phyloP scores from a whole-genome alignment of 352 stramenopile genomes.

The Pseudoperonospora humuli region DNA sequence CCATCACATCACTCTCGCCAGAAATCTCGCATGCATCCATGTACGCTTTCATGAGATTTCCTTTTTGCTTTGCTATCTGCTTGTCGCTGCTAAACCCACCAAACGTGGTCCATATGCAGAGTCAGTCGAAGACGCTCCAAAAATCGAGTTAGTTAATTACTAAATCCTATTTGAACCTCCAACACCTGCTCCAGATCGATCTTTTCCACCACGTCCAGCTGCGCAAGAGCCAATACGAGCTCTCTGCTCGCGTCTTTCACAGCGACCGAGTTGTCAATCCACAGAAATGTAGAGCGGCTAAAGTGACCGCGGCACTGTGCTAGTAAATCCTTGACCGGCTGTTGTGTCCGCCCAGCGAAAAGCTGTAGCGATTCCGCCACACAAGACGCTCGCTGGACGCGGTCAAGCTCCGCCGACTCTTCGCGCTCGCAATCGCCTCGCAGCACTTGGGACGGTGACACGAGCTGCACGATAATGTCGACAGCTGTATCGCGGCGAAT shows the following conservation, averaged over 20 bases:
- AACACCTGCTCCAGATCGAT: conserved; percentile 46
- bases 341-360: conserved; percentile 40
- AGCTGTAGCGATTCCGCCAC: conserved; percentile 41
- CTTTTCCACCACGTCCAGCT: conserved; percentile 33
- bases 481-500: conserved; percentile 24
- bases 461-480: conserved; percentile 52
- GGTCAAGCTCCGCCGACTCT: conserved; percentile 13
- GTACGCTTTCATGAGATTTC: neutral
- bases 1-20: too few relatives aligned
- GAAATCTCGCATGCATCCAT: too few relatives aligned
- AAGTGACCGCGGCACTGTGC: conserved; percentile 21
- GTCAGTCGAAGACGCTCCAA: neutral
- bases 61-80: neutral
- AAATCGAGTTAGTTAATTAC: neutral
- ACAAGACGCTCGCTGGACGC: conserved; percentile 30
- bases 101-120: too few relatives aligned
- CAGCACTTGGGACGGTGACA: conserved; percentile 28
- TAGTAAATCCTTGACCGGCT: conserved; percentile 39
- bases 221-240: conserved; percentile 33
- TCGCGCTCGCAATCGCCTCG: conserved; percentile 20
- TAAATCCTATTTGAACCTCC: conserved; percentile 17
- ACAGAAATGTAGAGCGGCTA: conserved; percentile 36
- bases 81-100: too few relatives aligned
- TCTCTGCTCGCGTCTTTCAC: conserved; percentile 31
- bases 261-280: conserved; percentile 62